A percentile compares a stretch with the other conserved stretches of the same genome.
Conservation (phyloP, 2,329 filamentous ascomycete species). For the Phaeosphaeria sp. region DNA sequence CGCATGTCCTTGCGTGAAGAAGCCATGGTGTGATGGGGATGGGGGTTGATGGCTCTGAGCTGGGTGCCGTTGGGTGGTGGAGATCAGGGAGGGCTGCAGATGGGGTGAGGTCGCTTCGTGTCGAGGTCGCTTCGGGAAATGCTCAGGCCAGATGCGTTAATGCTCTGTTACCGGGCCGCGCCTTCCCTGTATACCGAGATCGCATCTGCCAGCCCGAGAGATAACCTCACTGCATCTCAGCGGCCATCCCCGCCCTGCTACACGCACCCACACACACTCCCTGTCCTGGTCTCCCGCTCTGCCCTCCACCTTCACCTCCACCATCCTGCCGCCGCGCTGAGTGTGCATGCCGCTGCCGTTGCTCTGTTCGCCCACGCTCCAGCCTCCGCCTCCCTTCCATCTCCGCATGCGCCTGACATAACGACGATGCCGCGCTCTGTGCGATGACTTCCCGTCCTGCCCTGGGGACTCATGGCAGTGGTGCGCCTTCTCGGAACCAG, state of each 20-base stretch:
- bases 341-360: not conserved
- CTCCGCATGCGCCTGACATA: slow-evolving; percentile 37
- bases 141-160: not conserved
- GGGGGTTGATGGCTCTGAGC: slow-evolving; percentile 13
- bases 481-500: slow-evolving; percentile 35
- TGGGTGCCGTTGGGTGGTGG: slow-evolving; percentile 12
- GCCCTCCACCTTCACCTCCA: slow-evolving; percentile 1
- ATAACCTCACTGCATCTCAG: slow-evolving; percentile 17
- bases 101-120: slow-evolving; percentile 24
- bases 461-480: slow-evolving; percentile 46
- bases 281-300: slow-evolving; percentile 3
- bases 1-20: slow-evolving; percentile 78
- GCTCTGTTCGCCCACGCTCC: not conserved
- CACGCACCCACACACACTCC: slow-evolving; percentile 6
- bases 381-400: slow-evolving; percentile 16
- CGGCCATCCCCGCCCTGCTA: slow-evolving; percentile 1
- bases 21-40: slow-evolving; percentile 63
- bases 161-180: not conserved
- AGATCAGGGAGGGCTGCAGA: slow-evolving; percentile 10
- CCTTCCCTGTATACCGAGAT: slow-evolving; percentile 3
- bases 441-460: slow-evolving; percentile 54
- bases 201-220: slow-evolving; percentile 1
- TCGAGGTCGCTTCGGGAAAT: slow-evolving; percentile 4
- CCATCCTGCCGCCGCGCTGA: not conserved
- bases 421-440: slow-evolving; percentile 49